phyloP scores from a whole-genome alignment of 192 early-diverging fungal species.

The Podila epicladia region DNA sequence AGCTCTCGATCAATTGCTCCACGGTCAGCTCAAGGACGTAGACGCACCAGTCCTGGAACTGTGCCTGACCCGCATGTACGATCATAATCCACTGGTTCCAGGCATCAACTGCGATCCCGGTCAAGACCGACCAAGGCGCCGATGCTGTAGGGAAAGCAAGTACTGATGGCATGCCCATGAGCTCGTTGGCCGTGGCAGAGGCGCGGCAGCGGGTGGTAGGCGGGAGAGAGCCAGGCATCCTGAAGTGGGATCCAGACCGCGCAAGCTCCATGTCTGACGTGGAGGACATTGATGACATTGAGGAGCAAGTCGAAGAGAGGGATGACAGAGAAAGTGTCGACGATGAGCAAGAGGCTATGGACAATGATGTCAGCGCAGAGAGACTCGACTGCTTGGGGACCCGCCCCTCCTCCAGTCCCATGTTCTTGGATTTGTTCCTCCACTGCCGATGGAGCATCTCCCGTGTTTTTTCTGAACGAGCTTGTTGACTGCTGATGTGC shows the following conservation, averaged over 20 bases:
- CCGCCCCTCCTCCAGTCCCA: slow-evolving; percentile 26
- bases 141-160: slow-evolving; percentile 16
- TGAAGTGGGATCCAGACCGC: background rate
- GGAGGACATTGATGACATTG: background rate
- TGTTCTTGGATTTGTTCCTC: slow-evolving; percentile 16
- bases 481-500: background rate
- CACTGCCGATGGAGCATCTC: slow-evolving; percentile 1
- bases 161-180: slow-evolving; percentile 13
- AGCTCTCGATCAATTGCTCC: slow-evolving; percentile 33
- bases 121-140: slow-evolving; percentile 12
- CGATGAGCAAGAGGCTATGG: background rate
- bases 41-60: slow-evolving; percentile 46
- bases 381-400: slow-evolving; percentile 22
- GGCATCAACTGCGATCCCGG: slow-evolving; percentile 27
- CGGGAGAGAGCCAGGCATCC: slow-evolving; percentile 34
- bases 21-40: slow-evolving; percentile 34
- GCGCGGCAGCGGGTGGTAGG: background rate
- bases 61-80: slow-evolving; percentile 36
- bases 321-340: background rate
- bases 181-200: background rate
- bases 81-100: slow-evolving; percentile 44
- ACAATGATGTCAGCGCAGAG: slow-evolving; percentile 24
- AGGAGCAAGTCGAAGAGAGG: background rate
- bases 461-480: background rate
- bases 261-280: background rate